Base-by-base conservation (phyloP, 1,139 yeast species). In the Geotrichum bryndzae region DNA sequence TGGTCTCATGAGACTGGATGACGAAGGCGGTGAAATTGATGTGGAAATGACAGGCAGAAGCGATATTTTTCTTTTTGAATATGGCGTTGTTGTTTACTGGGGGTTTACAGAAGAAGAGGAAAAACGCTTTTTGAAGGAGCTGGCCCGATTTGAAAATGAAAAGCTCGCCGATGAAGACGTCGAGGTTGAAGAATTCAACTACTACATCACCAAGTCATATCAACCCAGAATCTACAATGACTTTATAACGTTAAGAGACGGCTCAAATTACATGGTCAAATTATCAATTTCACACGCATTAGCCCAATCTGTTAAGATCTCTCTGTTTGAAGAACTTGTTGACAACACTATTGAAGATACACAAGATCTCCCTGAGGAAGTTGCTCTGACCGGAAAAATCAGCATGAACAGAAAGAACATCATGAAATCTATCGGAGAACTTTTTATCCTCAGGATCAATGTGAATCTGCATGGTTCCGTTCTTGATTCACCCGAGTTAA, bases 311-410 rank as follows among this genome's bases (percentile, higher is more conserved):
- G 98, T 90, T 56, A 94, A 94, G 74, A 92, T 94, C 29, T 92
- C 98, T 2, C 77, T 94, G 56, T 94, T 92, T 74, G 99, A 94
- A 75, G 98, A 92, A 73, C 81, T 94, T 66, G 96, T 94, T 8
- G 97, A 92, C 74, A 91, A 91, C 72, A 94, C 98, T 1, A 94
- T 94, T 70, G 96, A 91, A 73, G 97, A 90, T 71, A 94, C 98
- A 1, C 96, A 92, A 71, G 97, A 91, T 69, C 91, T 94, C 56
- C 99, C 98, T 1, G 96, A 90, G 69, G 96, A 91, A 72, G 89
- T 94, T 70, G 97, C 98, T 1, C 85, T 85, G 51, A 88, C 96
- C 6, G 98, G 98, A 70, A 92, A 91, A 74, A 96, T 94, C 64
- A 89, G 89, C 69, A 91, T 94, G 97, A 85, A 87, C 51, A 83